These are phyloP conservation scores for Laburnicola sp. DNA, from an alignment of 2,329 filamentous ascomycete genomes.

Conservation along the genomic window DNA sequence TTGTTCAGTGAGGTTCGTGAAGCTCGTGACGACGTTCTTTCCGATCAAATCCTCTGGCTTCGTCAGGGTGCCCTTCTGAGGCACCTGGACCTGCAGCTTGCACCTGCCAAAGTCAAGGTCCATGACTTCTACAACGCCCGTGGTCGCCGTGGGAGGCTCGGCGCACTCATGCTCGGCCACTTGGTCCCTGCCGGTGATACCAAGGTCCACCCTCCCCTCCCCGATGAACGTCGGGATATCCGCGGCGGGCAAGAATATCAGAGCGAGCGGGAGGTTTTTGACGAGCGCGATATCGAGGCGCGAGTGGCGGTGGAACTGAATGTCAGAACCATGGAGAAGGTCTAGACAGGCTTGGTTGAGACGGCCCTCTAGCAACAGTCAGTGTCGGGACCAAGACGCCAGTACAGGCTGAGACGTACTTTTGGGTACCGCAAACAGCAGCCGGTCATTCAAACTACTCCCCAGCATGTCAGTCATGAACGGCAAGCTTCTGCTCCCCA, in stretches of 20 bases:
- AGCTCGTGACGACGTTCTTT: conserved; percentile 93
- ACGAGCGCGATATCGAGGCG: conserved; percentile 96
- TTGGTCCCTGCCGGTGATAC: conserved; percentile 92
- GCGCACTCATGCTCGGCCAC: conserved; percentile 84
- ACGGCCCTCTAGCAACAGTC: conserved; percentile 73
- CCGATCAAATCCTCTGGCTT: conserved; percentile 79
- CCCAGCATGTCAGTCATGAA: conserved; percentile 46
- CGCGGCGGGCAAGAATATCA: conserved; percentile 94
- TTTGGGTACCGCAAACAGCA: conserved; percentile 97
- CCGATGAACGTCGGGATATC: conserved; percentile 98
- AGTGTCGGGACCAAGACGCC: not conserved
- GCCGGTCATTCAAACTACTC: conserved; percentile 82
- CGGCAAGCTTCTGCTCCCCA: conserved; percentile 40
- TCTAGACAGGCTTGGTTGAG: conserved; percentile 86
- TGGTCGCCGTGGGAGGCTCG: conserved; percentile 50
- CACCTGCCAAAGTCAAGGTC: conserved; percentile 89
- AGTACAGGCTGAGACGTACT: conserved; percentile 62
- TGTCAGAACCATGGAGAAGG: conserved; percentile 88
- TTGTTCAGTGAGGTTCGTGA: conserved; percentile 77
- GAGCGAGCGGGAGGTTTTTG: conserved; percentile 92
- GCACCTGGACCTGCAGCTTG: conserved; percentile 95
- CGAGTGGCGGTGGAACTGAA: conserved; percentile 93
- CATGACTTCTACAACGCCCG: conserved; percentile 78
- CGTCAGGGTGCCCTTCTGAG: conserved; percentile 74
- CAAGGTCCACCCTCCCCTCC: conserved; percentile 88